A percentile compares a stretch with the other conserved stretches of the same genome.
phyloP scores from a whole-genome alignment of 805 yeast species.

The Ogataea paraovalis region DNA sequence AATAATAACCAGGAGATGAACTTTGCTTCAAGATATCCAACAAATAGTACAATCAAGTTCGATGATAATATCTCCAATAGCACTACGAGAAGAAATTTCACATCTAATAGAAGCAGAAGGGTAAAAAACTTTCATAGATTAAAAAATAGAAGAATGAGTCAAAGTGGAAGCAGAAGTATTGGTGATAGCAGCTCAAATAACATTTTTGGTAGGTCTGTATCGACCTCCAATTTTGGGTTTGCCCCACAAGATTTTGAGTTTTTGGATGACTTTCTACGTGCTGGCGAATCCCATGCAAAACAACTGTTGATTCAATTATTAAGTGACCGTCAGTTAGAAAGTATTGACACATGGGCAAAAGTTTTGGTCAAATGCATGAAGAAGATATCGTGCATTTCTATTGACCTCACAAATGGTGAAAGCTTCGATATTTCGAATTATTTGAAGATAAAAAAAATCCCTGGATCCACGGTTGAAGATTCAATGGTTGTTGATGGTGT shows the following conservation, averaged over 20 bases:
- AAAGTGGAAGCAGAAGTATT: slow-evolving; percentile 29
- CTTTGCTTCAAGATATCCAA: slow-evolving; percentile 23
- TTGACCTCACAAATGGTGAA: slow-evolving; percentile 60
- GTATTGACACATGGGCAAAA: slow-evolving; percentile 54
- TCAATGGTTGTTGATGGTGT: slow-evolving; percentile 70
- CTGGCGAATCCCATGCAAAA: slow-evolving; percentile 43
- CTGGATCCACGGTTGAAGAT: slow-evolving; percentile 66
- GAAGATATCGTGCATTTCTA: slow-evolving; percentile 54
- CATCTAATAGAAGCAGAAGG: slow-evolving; percentile 21
- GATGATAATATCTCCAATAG: slow-evolving; percentile 12
- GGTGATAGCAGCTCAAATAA: slow-evolving; percentile 12
- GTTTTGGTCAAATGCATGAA: slow-evolving; percentile 49
- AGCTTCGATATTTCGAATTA: slow-evolving; percentile 84
- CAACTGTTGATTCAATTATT: slow-evolving; percentile 55
- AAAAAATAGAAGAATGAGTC: slow-evolving; percentile 50
- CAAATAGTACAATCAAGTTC: slow-evolving; percentile 12
- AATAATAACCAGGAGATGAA: slow-evolving; percentile 32
- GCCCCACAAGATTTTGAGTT: slow-evolving; percentile 28
- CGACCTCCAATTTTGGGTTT: slow-evolving; percentile 18
- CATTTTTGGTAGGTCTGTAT: slow-evolving; percentile 8
- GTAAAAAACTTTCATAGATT: slow-evolving; percentile 19
- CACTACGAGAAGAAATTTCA: slow-evolving; percentile 11
- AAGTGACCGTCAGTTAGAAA: slow-evolving; percentile 52
- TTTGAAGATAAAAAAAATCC: slow-evolving; percentile 77
- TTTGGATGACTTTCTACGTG: slow-evolving; percentile 31